Conservation (phyloP, 2,329 filamentous ascomycete genomes). For the Trichoderma sp. region DNA sequence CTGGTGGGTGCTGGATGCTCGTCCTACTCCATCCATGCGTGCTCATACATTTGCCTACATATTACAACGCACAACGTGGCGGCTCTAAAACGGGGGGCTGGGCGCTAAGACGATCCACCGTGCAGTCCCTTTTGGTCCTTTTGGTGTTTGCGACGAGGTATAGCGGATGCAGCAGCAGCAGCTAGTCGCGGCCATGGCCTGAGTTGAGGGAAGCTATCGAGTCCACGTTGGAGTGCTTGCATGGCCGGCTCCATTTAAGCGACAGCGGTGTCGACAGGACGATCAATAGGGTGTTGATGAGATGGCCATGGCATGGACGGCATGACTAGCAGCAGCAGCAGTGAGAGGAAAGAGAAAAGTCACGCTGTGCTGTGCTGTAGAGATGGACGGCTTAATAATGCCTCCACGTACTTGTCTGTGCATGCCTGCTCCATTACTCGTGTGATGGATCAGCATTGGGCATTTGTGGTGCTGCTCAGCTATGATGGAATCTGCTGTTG, state of each 20-base stretch:
- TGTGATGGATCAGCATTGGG: neutral
- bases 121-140: slow-evolving; percentile 2
- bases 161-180: neutral
- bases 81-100: slow-evolving; percentile 23
- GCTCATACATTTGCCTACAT: neutral
- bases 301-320: neutral
- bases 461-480: neutral
- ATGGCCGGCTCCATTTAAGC: slow-evolving; percentile 11
- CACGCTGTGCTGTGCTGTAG: neutral
- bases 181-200: neutral
- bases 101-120: slow-evolving; percentile 23
- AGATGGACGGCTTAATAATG: neutral
- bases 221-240: slow-evolving; percentile 23
- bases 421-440: neutral
- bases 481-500: neutral
- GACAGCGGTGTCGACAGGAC: neutral
- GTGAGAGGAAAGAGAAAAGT: neutral
- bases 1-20: neutral
- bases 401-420: no score
- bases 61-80: slow-evolving; percentile 24
- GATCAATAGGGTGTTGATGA: neutral
- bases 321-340: neutral
- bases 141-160: slow-evolving; percentile 19
- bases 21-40: slow-evolving; percentile 3
- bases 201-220: neutral